These are phyloP conservation scores for Dactylellina parvicollis DNA, from an alignment of 2,329 filamentous ascomycete species.

Conservation along the genomic window DNA sequence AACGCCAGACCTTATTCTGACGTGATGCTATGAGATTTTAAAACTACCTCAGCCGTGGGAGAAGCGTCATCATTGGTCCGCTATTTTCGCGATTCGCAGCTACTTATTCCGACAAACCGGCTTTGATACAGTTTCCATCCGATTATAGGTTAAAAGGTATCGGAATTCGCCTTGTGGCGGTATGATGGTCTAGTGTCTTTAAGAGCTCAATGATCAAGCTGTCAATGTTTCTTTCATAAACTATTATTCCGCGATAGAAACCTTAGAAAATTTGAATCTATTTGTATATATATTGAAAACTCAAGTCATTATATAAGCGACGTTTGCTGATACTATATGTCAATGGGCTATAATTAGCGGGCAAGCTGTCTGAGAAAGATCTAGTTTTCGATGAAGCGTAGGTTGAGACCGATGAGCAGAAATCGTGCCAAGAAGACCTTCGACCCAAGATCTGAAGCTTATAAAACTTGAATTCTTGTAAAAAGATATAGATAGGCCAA, in stretches of 20 bases:
- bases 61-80: conserved; percentile 24
- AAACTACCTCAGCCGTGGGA: conserved; percentile 24
- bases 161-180: conserved; percentile 39
- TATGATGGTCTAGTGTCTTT: no score
- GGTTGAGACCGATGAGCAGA: no score
- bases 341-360: no score
- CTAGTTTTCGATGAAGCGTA: no score
- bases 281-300: no score
- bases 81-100: conserved; percentile 47
- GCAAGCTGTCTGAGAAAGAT: no score
- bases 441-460: conserved; percentile 5
- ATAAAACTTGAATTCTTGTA: conserved; percentile 1
- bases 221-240: no score
- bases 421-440: conserved; percentile 21
- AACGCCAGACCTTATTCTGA: conserved; percentile 54
- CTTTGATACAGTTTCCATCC: conserved; percentile 25
- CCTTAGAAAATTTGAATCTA: no score
- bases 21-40: conserved; percentile 39
- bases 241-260: no score
- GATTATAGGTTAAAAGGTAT: conserved; percentile 15
- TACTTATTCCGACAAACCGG: conserved; percentile 32
- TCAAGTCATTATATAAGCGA: no score
- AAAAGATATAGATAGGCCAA: not conserved
- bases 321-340: no score
- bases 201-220: no score